These are phyloP conservation scores for Plasmodium chabaudi DNA, from an alignment of 169 alveolate species.

Conservation along the genomic window DNA sequence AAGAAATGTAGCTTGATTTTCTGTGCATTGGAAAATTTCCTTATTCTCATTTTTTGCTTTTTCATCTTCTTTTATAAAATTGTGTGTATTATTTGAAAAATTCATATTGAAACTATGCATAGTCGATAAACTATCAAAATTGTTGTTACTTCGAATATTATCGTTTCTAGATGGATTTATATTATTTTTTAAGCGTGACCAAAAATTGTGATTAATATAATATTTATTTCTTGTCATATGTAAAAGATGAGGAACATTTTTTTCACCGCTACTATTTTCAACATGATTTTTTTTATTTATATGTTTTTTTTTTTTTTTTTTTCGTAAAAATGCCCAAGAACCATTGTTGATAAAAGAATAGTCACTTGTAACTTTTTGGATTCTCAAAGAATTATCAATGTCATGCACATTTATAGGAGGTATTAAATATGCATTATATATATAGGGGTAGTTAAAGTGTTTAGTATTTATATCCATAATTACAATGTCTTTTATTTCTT, in stretches of 20 bases:
- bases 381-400: conserved; percentile 35
- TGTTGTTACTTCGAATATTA: too few species aligned
- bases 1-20: neutral
- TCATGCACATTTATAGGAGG: conserved; percentile 46
- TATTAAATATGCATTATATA: conserved; percentile 62
- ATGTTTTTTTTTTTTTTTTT: neutral
- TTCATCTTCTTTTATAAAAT: too few species aligned
- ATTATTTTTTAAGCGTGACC: neutral
- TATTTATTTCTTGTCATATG: conserved; percentile 18
- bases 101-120: neutral
- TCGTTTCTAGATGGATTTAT: neutral
- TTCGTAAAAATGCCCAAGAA: conserved; percentile 45
- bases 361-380: conserved; percentile 71
- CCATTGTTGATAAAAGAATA: conserved; percentile 49
- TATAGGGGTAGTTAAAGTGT: conserved; percentile 63
- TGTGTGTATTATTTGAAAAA: neutral
- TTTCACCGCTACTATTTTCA: neutral
- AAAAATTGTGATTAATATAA: conserved; percentile 6
- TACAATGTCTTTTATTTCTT: conserved; percentile 55
- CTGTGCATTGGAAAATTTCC: too few species aligned
- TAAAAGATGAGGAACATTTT: too few species aligned
- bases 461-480: conserved; percentile 33
- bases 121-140: too few species aligned
- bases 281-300: too few species aligned
- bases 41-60: too few species aligned